Base-by-base conservation (phyloP, 139 green algal genomes). In the Tetraselmis chui region DNA sequence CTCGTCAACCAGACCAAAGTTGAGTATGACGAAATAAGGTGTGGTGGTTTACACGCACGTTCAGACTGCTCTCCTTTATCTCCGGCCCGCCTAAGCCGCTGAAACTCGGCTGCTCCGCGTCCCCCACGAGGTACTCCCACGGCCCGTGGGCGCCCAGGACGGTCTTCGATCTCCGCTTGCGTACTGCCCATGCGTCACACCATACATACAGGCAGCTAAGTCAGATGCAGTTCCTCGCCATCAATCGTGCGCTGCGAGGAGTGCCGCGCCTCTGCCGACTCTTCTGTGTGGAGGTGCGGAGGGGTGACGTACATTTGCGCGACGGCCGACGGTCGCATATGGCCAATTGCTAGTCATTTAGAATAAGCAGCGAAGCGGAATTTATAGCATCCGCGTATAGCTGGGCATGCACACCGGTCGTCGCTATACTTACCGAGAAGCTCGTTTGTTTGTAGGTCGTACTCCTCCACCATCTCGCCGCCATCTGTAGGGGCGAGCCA, bases 71-170 rank as follows among this genome's bases (percentile, higher is more conserved):
- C 78, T 88, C 84, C 28, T 31, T 11, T 1, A 90, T 79, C 27
- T 76, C 76, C 31, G 45, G 27, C 24, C 1, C 28, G 2, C 80
- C 83, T n/a, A n/a, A n/a, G n/a, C n/a, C n/a, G 1, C 58, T 29
- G 31, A 58, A 76, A 67, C 77, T 83, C 30, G 79, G 75, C 83
- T 75, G 29, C 59, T 79, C n/a, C 32, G 79, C 82, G 30, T 90
- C 80, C 0, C 86, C 86, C 31, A 85, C 80, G 28, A 90, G 76
- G 76, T 84, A 87, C 80, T 89, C 86, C 87, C 87, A 90, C 31
- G 84, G 23, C 18, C 22, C 75, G 59, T 87, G 76, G 1, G 32
- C 29, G 1, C 87, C 87, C 24, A 88, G 31, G 32, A 58, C 27
- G 1, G 87, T 88, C 82, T 86, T 87, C 24, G 76, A 29, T 23